These are phyloP conservation scores for Cylindrotheca closterium DNA, from an alignment of 108 stramenopile species.

Conservation along the genomic window DNA sequence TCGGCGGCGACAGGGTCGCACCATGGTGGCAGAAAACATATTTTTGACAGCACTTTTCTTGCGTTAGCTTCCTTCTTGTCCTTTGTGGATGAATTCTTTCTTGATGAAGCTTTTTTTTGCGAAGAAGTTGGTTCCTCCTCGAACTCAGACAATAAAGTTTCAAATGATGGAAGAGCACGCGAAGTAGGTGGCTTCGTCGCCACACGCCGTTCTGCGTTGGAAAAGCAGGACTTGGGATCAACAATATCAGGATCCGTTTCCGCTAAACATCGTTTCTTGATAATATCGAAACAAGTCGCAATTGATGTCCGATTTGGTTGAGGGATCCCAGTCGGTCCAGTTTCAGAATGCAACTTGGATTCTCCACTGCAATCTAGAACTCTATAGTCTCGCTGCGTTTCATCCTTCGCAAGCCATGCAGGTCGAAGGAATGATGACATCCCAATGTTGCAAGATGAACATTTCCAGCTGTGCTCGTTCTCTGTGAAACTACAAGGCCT, in stretches of 20 bases:
- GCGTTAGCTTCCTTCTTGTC: background rate
- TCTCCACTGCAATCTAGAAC: background rate
- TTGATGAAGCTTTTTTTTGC: conserved; percentile 2
- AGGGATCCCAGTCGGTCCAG: background rate
- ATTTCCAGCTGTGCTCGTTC: background rate
- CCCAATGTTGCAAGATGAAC: conserved; percentile 11
- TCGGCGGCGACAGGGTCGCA: background rate
- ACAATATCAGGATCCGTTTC: conserved; percentile 27
- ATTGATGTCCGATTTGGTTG: background rate
- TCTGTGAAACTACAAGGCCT: conserved; percentile 19
- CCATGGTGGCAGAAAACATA: conserved; percentile 40
- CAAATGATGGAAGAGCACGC: conserved; percentile 27
- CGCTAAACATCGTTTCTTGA: conserved; percentile 41
- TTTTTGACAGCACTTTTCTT: conserved; percentile 2
- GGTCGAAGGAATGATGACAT: conserved; percentile 31
- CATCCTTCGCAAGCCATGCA: conserved; percentile 1
- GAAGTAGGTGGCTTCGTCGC: background rate
- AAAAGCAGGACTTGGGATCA: conserved; percentile 23
- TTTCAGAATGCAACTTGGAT: background rate
- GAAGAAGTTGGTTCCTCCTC: background rate
- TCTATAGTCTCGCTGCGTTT: background rate
- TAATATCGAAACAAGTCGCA: conserved; percentile 33
- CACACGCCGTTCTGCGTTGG: conserved; percentile 21
- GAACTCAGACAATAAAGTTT: conserved; percentile 12
- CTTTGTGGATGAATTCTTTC: conserved; percentile 10